Base-by-base conservation (phyloP, 768 basidiomycete genomes). In the Pleurotus tuber-regium region DNA sequence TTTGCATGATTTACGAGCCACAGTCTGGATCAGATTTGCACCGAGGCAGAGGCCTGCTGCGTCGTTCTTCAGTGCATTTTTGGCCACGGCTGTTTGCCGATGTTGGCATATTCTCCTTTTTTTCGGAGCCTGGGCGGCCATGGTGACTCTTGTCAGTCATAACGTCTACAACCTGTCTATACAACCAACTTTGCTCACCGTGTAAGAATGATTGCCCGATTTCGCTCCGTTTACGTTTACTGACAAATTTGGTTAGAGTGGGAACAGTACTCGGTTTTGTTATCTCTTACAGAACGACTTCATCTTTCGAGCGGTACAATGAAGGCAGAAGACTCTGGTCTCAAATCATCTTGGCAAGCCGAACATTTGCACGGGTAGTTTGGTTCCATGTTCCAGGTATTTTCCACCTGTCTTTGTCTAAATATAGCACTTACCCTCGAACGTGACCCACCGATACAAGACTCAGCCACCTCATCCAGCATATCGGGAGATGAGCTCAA, bases 211-310 rank as follows among this genome's bases (percentile, higher is more conserved):
- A 16, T 12, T 11, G 18, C 35, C 21, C 48, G 33, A 23, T 25
- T 18, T 1, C 14, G 19, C 26, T 38, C n/a, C 23, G 52, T n/a
- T n/a, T 21, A 4, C 8, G 47, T 31, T 12, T 10, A 14, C 41
- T 50, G 36, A 50, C 33, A 21, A 47, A n/a, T 8, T 12, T 43
- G 4, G 36, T n/a, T 55, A 76, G 69, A 16, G 57, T 75, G 42
- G 75, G 87, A 75, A 86, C 84, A 3, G 83, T 88, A 1, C 71
- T 88, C 19, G 87, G 86, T 75, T 88, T 88, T 57, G 78, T 88
- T 28, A 80, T 88, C 47, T 84, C 84, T 0, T 86, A 85, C 63
- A 65, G 85, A 52, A 87, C 86, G 8, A 87, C 83, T 8, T 82
- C 85, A 3, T 84, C 83, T 31, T 87, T 86, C 57, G 85, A 87